Conservation (phyloP, 2,329 filamentous ascomycete species). For the Aspergillus sojae region DNA sequence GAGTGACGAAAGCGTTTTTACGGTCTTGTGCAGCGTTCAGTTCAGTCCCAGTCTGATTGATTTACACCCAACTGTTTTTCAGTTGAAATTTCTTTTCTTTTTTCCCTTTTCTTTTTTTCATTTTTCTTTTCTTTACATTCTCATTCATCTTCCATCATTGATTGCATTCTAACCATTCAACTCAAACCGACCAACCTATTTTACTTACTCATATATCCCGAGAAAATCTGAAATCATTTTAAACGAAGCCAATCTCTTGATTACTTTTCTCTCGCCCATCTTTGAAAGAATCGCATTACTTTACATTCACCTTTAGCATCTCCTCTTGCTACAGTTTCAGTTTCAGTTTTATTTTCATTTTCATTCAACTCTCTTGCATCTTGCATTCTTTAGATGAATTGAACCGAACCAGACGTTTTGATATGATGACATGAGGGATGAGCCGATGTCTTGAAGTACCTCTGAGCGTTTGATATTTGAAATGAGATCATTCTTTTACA, state of each 20-base stretch:
- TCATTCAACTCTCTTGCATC: slow-evolving; percentile 5
- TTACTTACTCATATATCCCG: background rate
- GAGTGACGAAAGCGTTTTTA: slow-evolving; percentile 16
- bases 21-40: slow-evolving; percentile 17
- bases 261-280: background rate
- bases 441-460: slow-evolving; percentile 3
- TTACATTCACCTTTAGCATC: background rate
- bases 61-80: slow-evolving; percentile 4
- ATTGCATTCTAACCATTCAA: background rate
- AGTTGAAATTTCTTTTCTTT: slow-evolving; percentile 6
- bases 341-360: slow-evolving; percentile 3
- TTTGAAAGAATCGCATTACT: background rate
- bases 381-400: slow-evolving; percentile 4
- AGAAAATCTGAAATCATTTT: background rate
- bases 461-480: slow-evolving; percentile 3
- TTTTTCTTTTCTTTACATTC: background rate
- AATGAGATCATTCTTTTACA: background rate
- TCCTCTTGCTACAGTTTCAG: background rate
- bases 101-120: slow-evolving; percentile 9
- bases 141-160: background rate
- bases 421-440: slow-evolving; percentile 3
- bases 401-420: slow-evolving; percentile 1
- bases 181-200: background rate
- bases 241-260: background rate
- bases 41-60: slow-evolving; percentile 13